Evolutionary conservation across 1,139 yeast species (phyloP), one percentile per base, ranked within the genome.

Genomic region (Pneumocystis wakefieldiae): DNA sequence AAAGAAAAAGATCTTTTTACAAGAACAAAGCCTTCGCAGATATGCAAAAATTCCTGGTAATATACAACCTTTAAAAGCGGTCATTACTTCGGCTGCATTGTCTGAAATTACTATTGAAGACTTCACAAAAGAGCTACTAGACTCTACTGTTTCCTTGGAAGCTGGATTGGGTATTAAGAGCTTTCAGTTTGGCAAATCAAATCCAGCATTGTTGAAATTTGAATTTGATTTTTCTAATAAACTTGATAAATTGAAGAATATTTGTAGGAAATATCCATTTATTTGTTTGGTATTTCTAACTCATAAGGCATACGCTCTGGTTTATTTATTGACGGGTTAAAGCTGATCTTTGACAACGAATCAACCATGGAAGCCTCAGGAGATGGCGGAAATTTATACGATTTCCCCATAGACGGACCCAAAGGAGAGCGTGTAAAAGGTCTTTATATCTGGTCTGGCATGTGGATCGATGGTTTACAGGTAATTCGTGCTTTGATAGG

Each of bases 321-420:
- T 2, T 73, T 76, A 28, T 92, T 95, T 0, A 74, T 92, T 32
- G 96, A 90, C 74, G 97, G 97, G 1, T 70, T 91, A 14, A 80
- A 79, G 65, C 71, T 80, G 55, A 62, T 70, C 57, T 72, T 67
- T 62, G 65, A 63, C 1, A 64, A 66, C 38, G 72, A 73, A 12
- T 61, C 66, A n/a, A 68, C 73, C 6, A 78, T 75, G 0, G 67
- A 82, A 38, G 78, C 86, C 65, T 97, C 97, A 12, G 83, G 83
- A 48, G 78, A 79, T 63, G 87, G 84, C 2, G 76, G 77, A 1
- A 76, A 78, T 61, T 84, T 79, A 65, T 73, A 84, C 0, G 4
- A 15, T 19, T 42, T 42, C 15, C 94, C 86, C 62, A 80, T 86
- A 66, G 72, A 71, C 1, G 71, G 91, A 10, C 75, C 76, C 1